A percentile compares a stretch with the other conserved stretches of the same genome.
phyloP scores from a whole-genome alignment of 495 filamentous ascomycete genomes.

The Xylaria nigripes region DNA sequence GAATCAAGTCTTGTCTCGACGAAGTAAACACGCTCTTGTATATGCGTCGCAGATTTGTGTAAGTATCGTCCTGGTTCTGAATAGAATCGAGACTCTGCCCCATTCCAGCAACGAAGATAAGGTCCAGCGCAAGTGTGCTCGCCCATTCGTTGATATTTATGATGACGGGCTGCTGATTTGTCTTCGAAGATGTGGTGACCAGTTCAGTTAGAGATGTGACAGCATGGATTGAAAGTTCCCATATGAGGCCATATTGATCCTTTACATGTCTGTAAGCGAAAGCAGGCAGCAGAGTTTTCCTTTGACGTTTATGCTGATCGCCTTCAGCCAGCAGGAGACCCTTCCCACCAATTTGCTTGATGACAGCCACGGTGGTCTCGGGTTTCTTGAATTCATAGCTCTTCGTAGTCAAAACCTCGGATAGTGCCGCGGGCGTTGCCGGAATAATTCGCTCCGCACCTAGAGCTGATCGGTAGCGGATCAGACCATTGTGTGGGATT shows the following conservation, averaged over 20 bases:
- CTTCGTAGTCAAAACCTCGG: constrained; percentile 51
- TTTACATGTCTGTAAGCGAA: constrained; percentile 71
- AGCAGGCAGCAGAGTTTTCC: constrained; percentile 63
- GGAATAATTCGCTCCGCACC: constrained; percentile 56
- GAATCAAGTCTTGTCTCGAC: constrained; percentile 17
- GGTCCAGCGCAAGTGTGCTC: constrained; percentile 62
- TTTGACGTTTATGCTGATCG: constrained; percentile 62
- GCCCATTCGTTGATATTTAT: constrained; percentile 54
- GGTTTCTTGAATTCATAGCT: constrained; percentile 67
- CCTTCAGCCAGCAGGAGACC: constrained; percentile 67
- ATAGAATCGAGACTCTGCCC: constrained; percentile 61
- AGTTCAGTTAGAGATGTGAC: constrained; percentile 24
- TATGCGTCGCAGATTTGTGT: constrained; percentile 49
- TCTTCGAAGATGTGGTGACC: constrained; percentile 24
- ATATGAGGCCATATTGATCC: constrained; percentile 66
- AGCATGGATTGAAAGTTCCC: constrained; percentile 45
- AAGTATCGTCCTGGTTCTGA: constrained; percentile 42
- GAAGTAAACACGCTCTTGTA: constrained; percentile 48
- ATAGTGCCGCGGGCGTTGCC: constrained; percentile 49
- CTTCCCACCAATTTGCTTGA: constrained; percentile 52
- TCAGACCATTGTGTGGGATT: constrained; percentile 58
- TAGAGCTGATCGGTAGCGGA: constrained; percentile 53
- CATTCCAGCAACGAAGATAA: constrained; percentile 64
- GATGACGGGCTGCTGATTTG: constrained; percentile 25
- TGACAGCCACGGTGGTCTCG: constrained; percentile 32